phyloP scores from a whole-genome alignment of 2,329 filamentous ascomycete species.

The Ophiocordyceps unilateralis region DNA sequence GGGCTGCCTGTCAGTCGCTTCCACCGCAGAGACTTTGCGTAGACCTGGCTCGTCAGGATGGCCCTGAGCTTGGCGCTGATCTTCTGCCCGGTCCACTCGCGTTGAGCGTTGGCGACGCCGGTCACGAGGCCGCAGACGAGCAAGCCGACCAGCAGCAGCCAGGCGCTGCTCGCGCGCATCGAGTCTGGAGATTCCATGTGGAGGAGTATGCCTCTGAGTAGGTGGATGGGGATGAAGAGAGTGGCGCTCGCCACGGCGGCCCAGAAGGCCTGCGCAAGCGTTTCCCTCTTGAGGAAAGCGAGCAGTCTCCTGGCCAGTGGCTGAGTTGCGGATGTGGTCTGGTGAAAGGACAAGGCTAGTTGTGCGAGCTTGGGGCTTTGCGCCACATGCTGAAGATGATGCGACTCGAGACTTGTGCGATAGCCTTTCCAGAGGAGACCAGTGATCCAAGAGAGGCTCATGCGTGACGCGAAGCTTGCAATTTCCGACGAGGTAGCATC shows the following conservation, averaged over 20 bases:
- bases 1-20: background rate
- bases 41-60: background rate
- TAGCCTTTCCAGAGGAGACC: background rate
- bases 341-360: background rate
- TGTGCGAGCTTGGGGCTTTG: background rate
- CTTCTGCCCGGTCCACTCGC: slow-evolving; percentile 1
- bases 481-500: background rate
- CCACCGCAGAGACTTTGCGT: background rate
- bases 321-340: background rate
- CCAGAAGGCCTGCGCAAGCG: background rate
- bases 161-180: background rate
- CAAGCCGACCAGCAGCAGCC: background rate
- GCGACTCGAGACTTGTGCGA: background rate
- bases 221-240: background rate
- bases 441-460: background rate
- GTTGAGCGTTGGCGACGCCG: background rate
- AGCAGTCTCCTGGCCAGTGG: background rate
- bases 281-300: background rate
- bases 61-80: background rate
- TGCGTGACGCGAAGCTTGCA: background rate
- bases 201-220: background rate
- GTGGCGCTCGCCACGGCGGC: background rate
- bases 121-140: background rate
- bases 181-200: background rate
- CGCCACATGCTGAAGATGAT: background rate